Evolutionary conservation across 805 yeast species (phyloP), one percentile per base, ranked within the genome.

Genomic region (Candida parachauliodes): DNA sequence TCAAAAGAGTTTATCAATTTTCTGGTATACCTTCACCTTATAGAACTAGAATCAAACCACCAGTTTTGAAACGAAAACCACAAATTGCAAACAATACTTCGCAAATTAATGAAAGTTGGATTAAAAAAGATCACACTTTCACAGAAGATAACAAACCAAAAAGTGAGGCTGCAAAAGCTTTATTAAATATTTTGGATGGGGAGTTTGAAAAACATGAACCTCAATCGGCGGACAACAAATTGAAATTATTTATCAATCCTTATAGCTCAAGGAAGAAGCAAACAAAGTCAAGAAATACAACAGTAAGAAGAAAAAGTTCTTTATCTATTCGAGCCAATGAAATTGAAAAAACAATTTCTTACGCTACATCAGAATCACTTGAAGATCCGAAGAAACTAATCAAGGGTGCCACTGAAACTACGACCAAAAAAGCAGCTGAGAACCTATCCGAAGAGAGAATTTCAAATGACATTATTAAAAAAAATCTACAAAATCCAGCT

Each of bases 1-100:
- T 64, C 7, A 67, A 63, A 45, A 45, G 74, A 42, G 73, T 68
- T 8, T 67, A 67, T 46, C 72, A 65, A 37, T 68, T 68, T 39
- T 62, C 71, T 1, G 74, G 73, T 1, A 49, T 68, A 23, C 73
- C 73, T 4, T 65, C 72, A 3, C 72, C 73, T 2, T 68, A 66
- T 46, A 49, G 61, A 42, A 67, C 72, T 2, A 56, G 68, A 42
- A 67, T 58, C 42, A 57, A 51, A 42, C 60, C 64, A 18, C 72
- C 63, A 2, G 50, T 54, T 17, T 31, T 44, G 12, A 34, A 48
- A 14, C 43, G 37, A 25, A 37, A 10, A 22, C 22, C 32, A 4
- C 33, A 19, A 6, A 26, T 20, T 22, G 14, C 8, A 8, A 32
- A 36, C 30, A 39, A 32, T 28, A 16, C 28, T 9, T 32, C 39